Evolutionary conservation across 805 yeast species (phyloP).

Genomic region (Kurtzmaniella cleridarum): DNA sequence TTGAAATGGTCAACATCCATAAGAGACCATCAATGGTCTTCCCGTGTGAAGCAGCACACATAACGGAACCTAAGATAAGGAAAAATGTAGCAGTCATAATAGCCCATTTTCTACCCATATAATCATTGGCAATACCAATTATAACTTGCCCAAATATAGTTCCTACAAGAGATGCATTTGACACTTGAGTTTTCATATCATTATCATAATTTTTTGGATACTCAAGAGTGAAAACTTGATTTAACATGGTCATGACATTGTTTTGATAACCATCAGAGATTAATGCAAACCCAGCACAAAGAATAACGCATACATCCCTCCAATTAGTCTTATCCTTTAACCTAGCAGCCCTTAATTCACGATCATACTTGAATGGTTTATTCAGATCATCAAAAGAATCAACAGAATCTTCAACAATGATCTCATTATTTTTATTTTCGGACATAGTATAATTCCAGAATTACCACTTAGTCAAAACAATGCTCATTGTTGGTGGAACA

Average conservation of each 20-base stretch:
- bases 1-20: slow-evolving; percentile 69
- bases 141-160: slow-evolving; percentile 67
- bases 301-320: slow-evolving; percentile 38
- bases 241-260: slow-evolving; percentile 66
- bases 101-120: slow-evolving; percentile 67
- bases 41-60: slow-evolving; percentile 73
- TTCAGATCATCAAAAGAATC: neutral
- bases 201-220: slow-evolving; percentile 42
- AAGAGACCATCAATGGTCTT: slow-evolving; percentile 54
- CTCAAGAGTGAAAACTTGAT: slow-evolving; percentile 46
- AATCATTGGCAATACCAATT: slow-evolving; percentile 60
- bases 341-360: slow-evolving; percentile 25
- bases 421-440: too few species aligned
- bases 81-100: slow-evolving; percentile 58
- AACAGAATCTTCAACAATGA: neutral
- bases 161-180: slow-evolving; percentile 65
- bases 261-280: slow-evolving; percentile 77
- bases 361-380: slow-evolving; percentile 23
- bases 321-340: slow-evolving; percentile 18
- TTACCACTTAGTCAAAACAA: too few species aligned
- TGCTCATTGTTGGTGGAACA: too few species aligned
- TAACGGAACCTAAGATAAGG: slow-evolving; percentile 56
- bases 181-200: slow-evolving; percentile 55
- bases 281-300: slow-evolving; percentile 70
- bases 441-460: too few species aligned